Conservation (phyloP, 257 asterid genomes). For the Solanum rostratum region DNA sequence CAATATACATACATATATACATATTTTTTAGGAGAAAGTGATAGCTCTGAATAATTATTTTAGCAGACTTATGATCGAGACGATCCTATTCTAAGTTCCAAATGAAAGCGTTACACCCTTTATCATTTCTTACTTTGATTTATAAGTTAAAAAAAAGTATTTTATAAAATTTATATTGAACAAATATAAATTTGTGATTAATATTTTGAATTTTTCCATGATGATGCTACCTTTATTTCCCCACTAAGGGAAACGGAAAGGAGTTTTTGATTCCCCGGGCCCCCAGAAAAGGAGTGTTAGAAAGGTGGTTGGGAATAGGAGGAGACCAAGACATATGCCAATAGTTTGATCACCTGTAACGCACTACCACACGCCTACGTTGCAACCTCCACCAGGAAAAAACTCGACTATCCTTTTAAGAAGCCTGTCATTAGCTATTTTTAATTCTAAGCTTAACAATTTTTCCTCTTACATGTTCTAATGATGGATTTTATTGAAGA, state of each 20-base stretch:
- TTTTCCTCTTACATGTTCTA: neutral
- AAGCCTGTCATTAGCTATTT: neutral
- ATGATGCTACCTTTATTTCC: neutral
- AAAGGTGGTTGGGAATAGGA: neutral
- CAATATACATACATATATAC: too few species aligned
- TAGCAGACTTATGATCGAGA: too few species aligned
- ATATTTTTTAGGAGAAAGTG: too few species aligned
- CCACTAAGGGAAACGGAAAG: neutral
- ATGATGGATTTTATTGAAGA: too few species aligned
- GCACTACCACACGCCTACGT: neutral
- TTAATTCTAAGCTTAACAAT: neutral
- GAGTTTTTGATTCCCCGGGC: neutral
- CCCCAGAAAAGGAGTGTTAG: neutral
- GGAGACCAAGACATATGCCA: neutral
- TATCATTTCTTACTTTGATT: too few species aligned
- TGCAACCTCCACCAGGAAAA: neutral
- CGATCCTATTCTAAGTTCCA: too few species aligned
- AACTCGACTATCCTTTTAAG: neutral
- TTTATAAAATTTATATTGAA: neutral
- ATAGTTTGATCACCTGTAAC: neutral
- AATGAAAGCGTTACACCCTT: too few species aligned
- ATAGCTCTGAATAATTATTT: too few species aligned
- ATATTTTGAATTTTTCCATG: neutral
- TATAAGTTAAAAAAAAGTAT: too few species aligned
- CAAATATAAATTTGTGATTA: neutral